Evolutionary conservation across 2,329 filamentous ascomycete genomes (phyloP), one percentile per base, ranked within the genome.

Genomic region (Colletotrichum filicis): DNA sequence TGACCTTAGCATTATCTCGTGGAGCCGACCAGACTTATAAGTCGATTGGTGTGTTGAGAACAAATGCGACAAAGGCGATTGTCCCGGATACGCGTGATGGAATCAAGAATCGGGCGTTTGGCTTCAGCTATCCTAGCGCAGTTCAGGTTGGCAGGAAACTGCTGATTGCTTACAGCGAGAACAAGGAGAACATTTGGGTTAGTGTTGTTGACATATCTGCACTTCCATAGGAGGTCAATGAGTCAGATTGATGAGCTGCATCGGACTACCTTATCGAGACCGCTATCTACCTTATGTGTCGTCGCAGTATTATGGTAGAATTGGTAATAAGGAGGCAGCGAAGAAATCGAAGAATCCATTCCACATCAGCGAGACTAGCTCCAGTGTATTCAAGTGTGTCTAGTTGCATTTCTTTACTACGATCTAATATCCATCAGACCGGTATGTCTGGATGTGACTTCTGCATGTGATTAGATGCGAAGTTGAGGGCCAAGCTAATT

Each of bases 131-230:
- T 37, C 77, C 77, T 4, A 74, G 76, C 4, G 77, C 76, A 5
- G 66, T 77, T 22, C 73, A 76, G 19, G 75, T 78, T 11, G 74
- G 72, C 3, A 72, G 75, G 22, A 77, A 74, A 30, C 52, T 78
- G 59, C 26, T 78, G 5, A 71, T 77, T 1, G 71, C 76, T 12
- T 78, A 78, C 53, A 77, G 76, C 35, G 77, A 78, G 74, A 78
- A 78, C 24, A 78, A 78, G 72, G 76, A 78, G 49, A 78, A 78
- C 32, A 77, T 78, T 11, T 78, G 77, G 77, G 77, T 78, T 7
- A 78, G 77, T 30, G 30, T 78, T 3, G 67, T 78, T 1, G 69
- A 77, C 22, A 53, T 77, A 14, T 53, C 35, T 30, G 65, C 73
- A 11, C 64, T 78, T 11, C 77, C 26, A 26, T 26, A 26, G 26